phyloP scores from a whole-genome alignment of 805 yeast species.

The Metschnikowia matae region DNA sequence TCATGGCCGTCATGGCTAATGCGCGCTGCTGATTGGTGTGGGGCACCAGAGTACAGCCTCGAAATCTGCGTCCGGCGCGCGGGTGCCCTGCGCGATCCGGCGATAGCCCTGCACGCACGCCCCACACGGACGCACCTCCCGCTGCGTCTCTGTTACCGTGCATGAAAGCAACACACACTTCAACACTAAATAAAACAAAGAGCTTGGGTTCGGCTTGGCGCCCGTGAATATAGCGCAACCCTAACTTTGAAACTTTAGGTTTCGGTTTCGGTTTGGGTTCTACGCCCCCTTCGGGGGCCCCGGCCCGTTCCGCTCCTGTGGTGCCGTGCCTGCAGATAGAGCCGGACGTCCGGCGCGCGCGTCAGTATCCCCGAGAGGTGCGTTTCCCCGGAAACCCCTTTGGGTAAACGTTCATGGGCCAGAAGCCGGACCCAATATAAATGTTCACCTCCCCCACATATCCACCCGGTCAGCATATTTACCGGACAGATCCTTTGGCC shows the following conservation, averaged over 20 bases:
- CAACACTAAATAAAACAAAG: no score
- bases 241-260: no score
- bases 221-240: no score
- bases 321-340: not conserved
- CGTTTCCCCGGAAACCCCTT: constrained; percentile 2
- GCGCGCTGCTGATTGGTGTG: not conserved
- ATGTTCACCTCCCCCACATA: not conserved
- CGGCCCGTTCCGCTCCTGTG: no score
- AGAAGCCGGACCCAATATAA: constrained; percentile 1
- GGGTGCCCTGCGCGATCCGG: not conserved
- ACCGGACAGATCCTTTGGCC: no score
- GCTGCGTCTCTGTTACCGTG: no score
- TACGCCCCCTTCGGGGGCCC: no score
- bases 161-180: no score
- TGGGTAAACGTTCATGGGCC: not conserved
- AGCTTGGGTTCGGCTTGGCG: no score
- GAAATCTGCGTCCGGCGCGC: not conserved
- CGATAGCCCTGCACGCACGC: not conserved
- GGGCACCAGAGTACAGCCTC: not conserved
- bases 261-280: no score
- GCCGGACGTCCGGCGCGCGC: not conserved
- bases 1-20: not conserved
- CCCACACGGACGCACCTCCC: no score
- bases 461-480: not conserved
- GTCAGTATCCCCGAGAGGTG: not conserved